A percentile compares a stretch with the other conserved stretches of the same genome.
phyloP scores from a whole-genome alignment of 306 rosid genomes.

The Cucumis hystrix region DNA sequence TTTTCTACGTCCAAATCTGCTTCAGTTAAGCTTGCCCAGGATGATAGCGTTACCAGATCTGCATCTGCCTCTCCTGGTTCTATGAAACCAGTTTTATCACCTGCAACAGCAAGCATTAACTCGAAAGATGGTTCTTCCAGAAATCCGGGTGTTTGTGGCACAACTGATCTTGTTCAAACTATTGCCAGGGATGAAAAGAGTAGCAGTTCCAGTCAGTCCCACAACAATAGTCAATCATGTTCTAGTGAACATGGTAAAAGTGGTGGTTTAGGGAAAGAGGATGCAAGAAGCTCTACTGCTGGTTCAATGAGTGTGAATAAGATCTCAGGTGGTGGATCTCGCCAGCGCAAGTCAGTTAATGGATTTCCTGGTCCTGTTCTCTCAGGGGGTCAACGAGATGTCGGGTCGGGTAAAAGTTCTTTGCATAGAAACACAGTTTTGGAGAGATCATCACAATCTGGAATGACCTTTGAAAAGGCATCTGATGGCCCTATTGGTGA shows the following conservation, averaged over 20 bases:
- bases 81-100: conserved; percentile 26
- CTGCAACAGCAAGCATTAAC: conserved; percentile 24
- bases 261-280: conserved; percentile 53
- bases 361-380: conserved; percentile 45
- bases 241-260: conserved; percentile 62
- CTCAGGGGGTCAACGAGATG: conserved; percentile 46
- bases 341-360: conserved; percentile 51
- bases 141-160: conserved; percentile 24
- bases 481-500: conserved; percentile 40
- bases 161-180: conserved; percentile 45
- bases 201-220: conserved; percentile 87
- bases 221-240: conserved; percentile 76
- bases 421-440: conserved; percentile 27
- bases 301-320: conserved; percentile 46
- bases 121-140: conserved; percentile 43
- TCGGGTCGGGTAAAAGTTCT: conserved; percentile 22
- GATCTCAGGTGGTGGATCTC: conserved; percentile 34
- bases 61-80: conserved; percentile 53
- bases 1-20: conserved; percentile 36
- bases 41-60: conserved; percentile 36
- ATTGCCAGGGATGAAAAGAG: conserved; percentile 67
- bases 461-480: conserved; percentile 32
- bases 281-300: conserved; percentile 73
- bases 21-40: conserved; percentile 38
- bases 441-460: conserved; percentile 35